Conservation (phyloP, 2,329 filamentous ascomycete genomes). For the Ramularia collo-cygni region DNA sequence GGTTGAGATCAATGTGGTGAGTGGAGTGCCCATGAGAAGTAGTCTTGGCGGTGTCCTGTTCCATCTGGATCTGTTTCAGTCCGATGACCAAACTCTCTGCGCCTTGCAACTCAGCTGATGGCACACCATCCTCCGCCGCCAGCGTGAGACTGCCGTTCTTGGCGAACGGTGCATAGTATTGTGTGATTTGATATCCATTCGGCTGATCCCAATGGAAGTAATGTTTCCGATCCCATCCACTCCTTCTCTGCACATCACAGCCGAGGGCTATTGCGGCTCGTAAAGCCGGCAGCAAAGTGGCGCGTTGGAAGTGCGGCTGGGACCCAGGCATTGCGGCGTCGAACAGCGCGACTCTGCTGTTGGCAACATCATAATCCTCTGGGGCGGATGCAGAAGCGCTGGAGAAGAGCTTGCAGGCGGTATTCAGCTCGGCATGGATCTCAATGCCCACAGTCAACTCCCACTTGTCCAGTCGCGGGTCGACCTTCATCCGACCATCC, state of each 20-base stretch:
- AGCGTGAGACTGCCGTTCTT: conserved; percentile 67
- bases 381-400: conserved; percentile 36
- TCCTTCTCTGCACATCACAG: conserved; percentile 68
- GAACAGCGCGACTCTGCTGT: conserved; percentile 82
- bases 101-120: conserved; percentile 58
- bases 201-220: conserved; percentile 99
- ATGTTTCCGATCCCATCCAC: conserved; percentile 91
- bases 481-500: conserved; percentile 4
- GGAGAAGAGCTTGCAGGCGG: conserved; percentile 83
- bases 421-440: conserved; percentile 94
- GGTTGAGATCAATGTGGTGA: conserved; percentile 86
- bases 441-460: conserved; percentile 94
- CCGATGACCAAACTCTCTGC: conserved; percentile 65
- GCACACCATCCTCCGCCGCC: conserved; percentile 68
- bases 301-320: conserved; percentile 76
- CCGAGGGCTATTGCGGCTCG: conserved; percentile 79
- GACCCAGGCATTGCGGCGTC: conserved; percentile 84
- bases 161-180: conserved; percentile 73
- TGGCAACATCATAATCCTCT: conserved; percentile 47
- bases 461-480: conserved; percentile 54
- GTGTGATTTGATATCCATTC: conserved; percentile 92
- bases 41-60: conserved; percentile 97
- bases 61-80: conserved; percentile 92
- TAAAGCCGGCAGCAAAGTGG: conserved; percentile 79
- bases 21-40: conserved; percentile 65